phyloP scores from a whole-genome alignment of 371 early-diverging fungal species.

The Apophysomyces elegans region DNA sequence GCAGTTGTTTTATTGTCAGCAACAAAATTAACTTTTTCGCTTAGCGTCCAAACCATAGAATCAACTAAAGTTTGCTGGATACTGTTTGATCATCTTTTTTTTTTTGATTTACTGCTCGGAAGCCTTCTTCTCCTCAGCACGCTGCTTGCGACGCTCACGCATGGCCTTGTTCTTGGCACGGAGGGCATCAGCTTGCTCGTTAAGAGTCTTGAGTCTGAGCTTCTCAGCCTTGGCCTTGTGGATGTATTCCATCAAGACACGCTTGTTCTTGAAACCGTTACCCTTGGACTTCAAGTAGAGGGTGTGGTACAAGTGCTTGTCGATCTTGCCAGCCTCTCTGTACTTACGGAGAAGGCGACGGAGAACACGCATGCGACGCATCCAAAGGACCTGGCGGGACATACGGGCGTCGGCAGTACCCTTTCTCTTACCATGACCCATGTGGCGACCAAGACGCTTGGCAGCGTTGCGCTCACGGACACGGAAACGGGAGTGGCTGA shows the following conservation, averaged over 20 bases:
- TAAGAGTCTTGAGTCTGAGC: conserved; percentile 91
- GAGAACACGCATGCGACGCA: conserved; percentile 99
- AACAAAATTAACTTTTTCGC: conserved; percentile 4
- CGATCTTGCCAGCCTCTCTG: conserved; percentile 98
- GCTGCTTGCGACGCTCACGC: conserved; percentile 90
- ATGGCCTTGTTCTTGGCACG: conserved; percentile 96
- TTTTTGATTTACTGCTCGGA: conserved; percentile 35
- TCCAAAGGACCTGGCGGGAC: conserved; percentile 98
- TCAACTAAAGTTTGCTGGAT: conserved; percentile 8
- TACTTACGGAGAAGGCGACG: conserved; percentile 98
- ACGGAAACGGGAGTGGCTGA: conserved; percentile 95
- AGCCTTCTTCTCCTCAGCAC: conserved; percentile 86
- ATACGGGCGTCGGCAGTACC: conserved; percentile 99
- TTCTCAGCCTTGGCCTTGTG: conserved; percentile 99
- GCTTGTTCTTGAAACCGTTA: conserved; percentile 99
- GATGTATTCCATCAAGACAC: conserved; percentile 99
- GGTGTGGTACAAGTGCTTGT: conserved; percentile 97
- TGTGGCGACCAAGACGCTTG: conserved; percentile 99
- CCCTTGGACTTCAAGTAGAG: conserved; percentile 99
- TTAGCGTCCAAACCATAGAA: conserved; percentile 3
- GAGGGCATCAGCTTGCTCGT: conserved; percentile 99
- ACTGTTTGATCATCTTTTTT: background rate
- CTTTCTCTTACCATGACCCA: conserved; percentile 98
- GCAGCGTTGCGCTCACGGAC: conserved; percentile 93
- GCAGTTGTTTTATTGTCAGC: conserved; percentile 3